Evolutionary conservation across 768 basidiomycete species (phyloP), one percentile per base, ranked within the genome.

Genomic region (Suillus variegatus): DNA sequence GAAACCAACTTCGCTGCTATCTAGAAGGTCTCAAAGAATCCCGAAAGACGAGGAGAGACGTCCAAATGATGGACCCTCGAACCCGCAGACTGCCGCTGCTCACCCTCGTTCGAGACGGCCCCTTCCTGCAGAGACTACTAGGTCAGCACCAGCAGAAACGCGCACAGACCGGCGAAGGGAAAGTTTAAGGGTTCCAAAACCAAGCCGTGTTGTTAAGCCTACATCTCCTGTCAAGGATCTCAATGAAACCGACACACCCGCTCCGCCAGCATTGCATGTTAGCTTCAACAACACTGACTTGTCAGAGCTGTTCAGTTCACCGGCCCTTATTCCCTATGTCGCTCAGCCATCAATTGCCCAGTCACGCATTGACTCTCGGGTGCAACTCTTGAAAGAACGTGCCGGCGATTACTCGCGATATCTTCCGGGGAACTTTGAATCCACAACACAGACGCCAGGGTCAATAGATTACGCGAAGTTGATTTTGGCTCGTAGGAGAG

Each of bases 341-440:
- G 36, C 51, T 60, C 57, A 25, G 10, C 18, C 38, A 60, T 60
- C 58, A 32, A 25, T 60, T 43, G 18, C 28, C 25, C 41, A 60
- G 25, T 60, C 58, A 28, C 25, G 20, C 58, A 43, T 60, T 20
- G 22, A 61, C 56, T 43, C 63, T 35, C 77, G 75, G 61, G 54
- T 75, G 51, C 76, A 74, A 52, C 63, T 61, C 41, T 68, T 72
- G 66, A 71, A 75, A 55, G 84, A 85, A 70, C 65, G 75, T 18
- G 84, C 78, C 5, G 86, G 86, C 36, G 82, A 86, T 67, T 90
- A 89, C 68, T 75, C 80, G 18, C 80, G 80, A 44, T 85, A 83
- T 67, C 72, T 82, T 54, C 76, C 80, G 10, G 64, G 65, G 13
- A 55, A 68, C 32, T 68, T 73, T 9, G 67, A 70, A 52, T 70